Base-by-base conservation (phyloP, 352 stramenopile genomes). In the Aphanomyces invadans region DNA sequence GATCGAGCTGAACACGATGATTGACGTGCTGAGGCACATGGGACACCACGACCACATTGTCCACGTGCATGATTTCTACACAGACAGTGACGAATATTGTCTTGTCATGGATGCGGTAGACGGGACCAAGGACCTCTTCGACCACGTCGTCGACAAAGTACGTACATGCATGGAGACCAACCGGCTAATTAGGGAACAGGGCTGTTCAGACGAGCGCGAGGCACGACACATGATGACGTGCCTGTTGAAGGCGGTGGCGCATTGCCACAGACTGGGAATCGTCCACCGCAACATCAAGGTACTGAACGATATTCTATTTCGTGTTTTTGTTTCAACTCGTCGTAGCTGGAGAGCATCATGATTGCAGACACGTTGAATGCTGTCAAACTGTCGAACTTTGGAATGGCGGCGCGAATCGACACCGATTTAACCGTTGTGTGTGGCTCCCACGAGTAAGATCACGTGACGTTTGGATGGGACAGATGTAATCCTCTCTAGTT, bases 131-230 rank as follows among this genome's bases (percentile, higher is more conserved):
- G 90, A 97, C 71, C 79, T 97, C 25, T 97, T 97, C 73, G 90
- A 97, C 57, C 76, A 90, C 25, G 96, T 97, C 65, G 92, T 97
- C 33, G 73, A 83, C 31, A 95, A 96, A 66, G 85, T 67, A 67
- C 36, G 36, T 42, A 42, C 7, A 42, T 42, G 15, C 15, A 42
- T 42, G 7, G 7, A 42, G 7, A 42, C 15, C 36, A 42, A 15
- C 15, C 15, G 36, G n/a, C n/a, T n/a, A n/a, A n/a, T n/a, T n/a
- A 42, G 15, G 36, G 36, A 42, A 42, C n/a, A 57, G 49, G 12
- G 49, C 19, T 49, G 38, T 15, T 57, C 28, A 11, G 33, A 26
- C 5, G 60, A 67, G 25, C 33, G 28, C 3, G 38, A 57, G 3
- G 60, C 60, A 2, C 38, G 42, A 17, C n/a, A 26, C 4, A n/a